Conservation (phyloP, 306 rosid species). For the Echinosophora koreensis region DNA sequence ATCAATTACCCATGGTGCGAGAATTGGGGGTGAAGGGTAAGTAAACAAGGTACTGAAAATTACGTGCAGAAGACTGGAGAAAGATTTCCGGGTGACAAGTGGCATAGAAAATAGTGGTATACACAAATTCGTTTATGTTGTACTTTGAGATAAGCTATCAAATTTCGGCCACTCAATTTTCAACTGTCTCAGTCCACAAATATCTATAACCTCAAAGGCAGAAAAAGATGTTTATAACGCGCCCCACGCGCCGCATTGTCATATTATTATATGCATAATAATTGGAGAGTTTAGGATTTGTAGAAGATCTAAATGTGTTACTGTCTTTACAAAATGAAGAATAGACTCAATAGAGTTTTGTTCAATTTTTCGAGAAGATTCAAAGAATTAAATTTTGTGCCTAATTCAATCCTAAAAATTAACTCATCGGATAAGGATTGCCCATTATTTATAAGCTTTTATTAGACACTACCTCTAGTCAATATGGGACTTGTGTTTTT, state of each 20-base stretch:
- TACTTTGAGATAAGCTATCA: conserved; percentile 31
- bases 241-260: not conserved
- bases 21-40: no score
- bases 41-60: no score
- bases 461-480: no score
- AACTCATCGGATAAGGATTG: no score
- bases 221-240: not conserved
- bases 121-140: not conserved
- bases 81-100: conserved; percentile 5
- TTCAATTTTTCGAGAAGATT: not conserved
- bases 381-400: no score
- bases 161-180: conserved; percentile 35
- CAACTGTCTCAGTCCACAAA: not conserved
- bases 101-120: not conserved
- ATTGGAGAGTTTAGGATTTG: not conserved
- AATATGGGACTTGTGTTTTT: no score
- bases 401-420: no score
- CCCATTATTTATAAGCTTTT: no score
- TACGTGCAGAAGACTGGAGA: not conserved
- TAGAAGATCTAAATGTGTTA: not conserved
- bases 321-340: not conserved
- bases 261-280: not conserved
- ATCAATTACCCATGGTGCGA: no score
- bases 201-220: not conserved
- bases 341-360: not conserved